Percentiles rank a stretch among this genome's conserved stretches.
phyloP scores from a whole-genome alignment of 208 protist genomes.

The Leishmania major region DNA sequence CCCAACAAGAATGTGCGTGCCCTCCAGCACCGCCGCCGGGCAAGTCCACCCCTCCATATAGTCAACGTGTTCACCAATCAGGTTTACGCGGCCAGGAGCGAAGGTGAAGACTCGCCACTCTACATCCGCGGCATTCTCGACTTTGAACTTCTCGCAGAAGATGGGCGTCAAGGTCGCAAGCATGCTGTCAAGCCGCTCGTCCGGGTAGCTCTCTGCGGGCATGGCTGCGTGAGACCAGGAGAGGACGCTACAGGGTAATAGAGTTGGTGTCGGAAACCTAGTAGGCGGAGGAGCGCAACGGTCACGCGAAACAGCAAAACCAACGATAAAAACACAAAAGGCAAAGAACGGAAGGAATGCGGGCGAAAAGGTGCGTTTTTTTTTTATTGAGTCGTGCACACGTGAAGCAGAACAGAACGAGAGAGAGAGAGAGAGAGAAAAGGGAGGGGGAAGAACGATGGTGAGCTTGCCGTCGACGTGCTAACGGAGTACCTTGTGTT shows the following conservation, averaged over 20 bases:
- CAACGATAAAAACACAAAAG: neutral
- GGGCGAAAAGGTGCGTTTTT: neutral
- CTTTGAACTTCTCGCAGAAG: conserved; percentile 64
- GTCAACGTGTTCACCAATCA: conserved; percentile 93
- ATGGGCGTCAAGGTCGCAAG: conserved; percentile 43
- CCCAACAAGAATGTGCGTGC: conserved; percentile 74
- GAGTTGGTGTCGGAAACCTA: neutral
- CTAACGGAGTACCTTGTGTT: neutral
- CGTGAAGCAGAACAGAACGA: neutral
- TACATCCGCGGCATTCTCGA: conserved; percentile 47
- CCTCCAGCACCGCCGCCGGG: conserved; percentile 62
- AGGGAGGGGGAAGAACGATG: no score
- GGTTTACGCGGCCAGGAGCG: conserved; percentile 88
- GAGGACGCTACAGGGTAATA: neutral
- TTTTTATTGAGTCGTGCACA: neutral
- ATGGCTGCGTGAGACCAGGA: conserved; percentile 11
- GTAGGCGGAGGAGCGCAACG: neutral
- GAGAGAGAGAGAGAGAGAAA: neutral
- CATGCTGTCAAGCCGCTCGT: conserved; percentile 49
- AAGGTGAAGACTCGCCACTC: conserved; percentile 81
- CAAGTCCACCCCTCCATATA: conserved; percentile 87
- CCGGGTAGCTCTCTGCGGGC: conserved; percentile 51
- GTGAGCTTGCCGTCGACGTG: neutral
- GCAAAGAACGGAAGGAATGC: neutral
- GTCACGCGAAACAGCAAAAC: neutral